phyloP scores from a whole-genome alignment of 371 early-diverging fungal genomes.

The Mortierella sp. region DNA sequence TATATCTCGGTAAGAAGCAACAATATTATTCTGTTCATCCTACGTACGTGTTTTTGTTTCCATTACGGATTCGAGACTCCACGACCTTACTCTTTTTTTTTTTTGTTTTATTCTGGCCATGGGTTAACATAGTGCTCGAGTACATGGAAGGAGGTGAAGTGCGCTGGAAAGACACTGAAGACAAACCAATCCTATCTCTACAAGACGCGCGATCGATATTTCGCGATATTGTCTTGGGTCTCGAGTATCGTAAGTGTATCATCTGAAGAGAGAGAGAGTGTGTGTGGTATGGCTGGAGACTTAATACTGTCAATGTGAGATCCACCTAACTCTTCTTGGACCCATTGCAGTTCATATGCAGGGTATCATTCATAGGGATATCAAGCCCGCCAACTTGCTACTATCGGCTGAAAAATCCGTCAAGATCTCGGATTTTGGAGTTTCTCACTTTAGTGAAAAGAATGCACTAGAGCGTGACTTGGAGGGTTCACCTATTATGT shows the following conservation, averaged over 20 bases:
- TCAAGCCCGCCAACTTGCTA: constrained; percentile 95
- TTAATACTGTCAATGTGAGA: not conserved
- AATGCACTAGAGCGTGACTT: constrained; percentile 47
- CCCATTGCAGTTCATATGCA: constrained; percentile 81
- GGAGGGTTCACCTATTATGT: constrained; percentile 22
- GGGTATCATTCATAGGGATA: constrained; percentile 94
- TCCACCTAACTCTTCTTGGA: not conserved
- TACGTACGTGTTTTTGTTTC: constrained; percentile 6
- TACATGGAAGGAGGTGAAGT: constrained; percentile 94
- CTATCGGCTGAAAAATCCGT: constrained; percentile 75
- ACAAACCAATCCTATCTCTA: constrained; percentile 74
- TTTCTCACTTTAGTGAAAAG: constrained; percentile 74
- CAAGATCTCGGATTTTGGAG: constrained; percentile 95
- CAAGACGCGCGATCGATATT: constrained; percentile 85
- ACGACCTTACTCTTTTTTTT: not conserved
- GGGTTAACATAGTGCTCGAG: constrained; percentile 75
- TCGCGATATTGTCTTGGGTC: constrained; percentile 90
- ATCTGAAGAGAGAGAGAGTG: not conserved
- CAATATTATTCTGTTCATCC: too few relatives aligned
- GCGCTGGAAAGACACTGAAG: constrained; percentile 82
- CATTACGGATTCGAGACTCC: too few relatives aligned
- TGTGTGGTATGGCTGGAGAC: not conserved
- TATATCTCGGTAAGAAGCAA: constrained; percentile 79
- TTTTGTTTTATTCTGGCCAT: not conserved
- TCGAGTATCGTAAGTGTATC: constrained; percentile 83